Evolutionary conservation across 148 eudicot genomes (phyloP), one percentile per base, ranked within the genome.

Genomic region (Nepenthes gracilis): DNA sequence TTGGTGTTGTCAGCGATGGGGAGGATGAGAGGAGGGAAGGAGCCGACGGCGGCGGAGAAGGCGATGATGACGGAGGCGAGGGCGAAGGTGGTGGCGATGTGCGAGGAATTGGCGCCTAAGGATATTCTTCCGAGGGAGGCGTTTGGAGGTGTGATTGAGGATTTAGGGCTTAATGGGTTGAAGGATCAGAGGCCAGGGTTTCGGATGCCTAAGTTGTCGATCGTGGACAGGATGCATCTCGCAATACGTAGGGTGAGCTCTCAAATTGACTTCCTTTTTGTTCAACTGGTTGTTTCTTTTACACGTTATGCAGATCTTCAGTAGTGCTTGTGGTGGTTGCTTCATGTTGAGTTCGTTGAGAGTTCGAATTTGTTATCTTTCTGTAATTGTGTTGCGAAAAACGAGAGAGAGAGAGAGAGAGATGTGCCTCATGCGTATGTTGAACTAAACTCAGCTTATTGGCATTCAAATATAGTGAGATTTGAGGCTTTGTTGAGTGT

Each of bases 1-100:
- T 23, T 93, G 67, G 96, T 86, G 9, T 58, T 93, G 71, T 80
- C 95, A 12, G 85, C 99, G 7, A 81, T 88, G 87, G 89, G 82
- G 75, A 83, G 67, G 69, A 84, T 93, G 88, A 80, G 99, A 70
- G 91, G 84, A 10, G 96, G 96, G 36, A 78, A 65, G 65, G 74
- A 69, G 6, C 96, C 96, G 32, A 79, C 81, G 40, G 75, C 33
- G 11, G 81, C 55, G 35, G 99, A 93, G 81, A 75, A 61, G 76
- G 81, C 65, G 53, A 72, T 93, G 86, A 84, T 89, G 95, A 76
- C 48, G 11, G 95, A 82, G 62, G 99, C 95, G 1, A 80, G 84
- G 77, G 61, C 38, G 58, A 93, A 79, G 62, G 67, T 84, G 70
- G 91, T 65, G 13, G 63, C 64, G 13, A 75, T 88, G 55, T 86